Evolutionary conservation across 1,284 basidiomycete genomes (phyloP).

Genomic region (Cryptococcus floricola): DNA sequence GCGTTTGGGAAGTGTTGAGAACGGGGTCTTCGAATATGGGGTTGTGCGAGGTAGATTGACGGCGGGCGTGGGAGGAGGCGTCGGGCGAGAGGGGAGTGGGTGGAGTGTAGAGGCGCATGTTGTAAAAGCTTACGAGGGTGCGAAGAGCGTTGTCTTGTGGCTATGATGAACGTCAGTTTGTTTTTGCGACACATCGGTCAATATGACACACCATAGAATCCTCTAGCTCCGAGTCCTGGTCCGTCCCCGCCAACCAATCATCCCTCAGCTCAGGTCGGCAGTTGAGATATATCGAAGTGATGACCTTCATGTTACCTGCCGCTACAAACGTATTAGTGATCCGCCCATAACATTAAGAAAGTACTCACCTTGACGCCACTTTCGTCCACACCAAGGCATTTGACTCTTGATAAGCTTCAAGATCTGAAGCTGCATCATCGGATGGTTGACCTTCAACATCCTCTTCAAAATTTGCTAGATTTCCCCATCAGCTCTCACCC

Average conservation of each 20-base stretch:
- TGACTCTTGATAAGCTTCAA: slow-evolving; percentile 98
- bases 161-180: slow-evolving; percentile 48
- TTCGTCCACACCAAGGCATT: slow-evolving; percentile 95
- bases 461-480: slow-evolving; percentile 89
- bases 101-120: slow-evolving; percentile 43
- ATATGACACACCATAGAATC: slow-evolving; percentile 41
- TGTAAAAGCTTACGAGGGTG: slow-evolving; percentile 84
- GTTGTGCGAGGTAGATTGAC: slow-evolving; percentile 26
- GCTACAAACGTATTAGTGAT: slow-evolving; percentile 1
- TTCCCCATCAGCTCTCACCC: neutral
- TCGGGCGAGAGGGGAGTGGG: slow-evolving; percentile 24
- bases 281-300: slow-evolving; percentile 96
- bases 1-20: slow-evolving; percentile 6
- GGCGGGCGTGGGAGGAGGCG: slow-evolving; percentile 10
- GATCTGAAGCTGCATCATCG: slow-evolving; percentile 90
- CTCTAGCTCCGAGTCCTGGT: slow-evolving; percentile 83
- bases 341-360: slow-evolving; percentile 8
- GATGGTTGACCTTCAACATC: slow-evolving; percentile 87
- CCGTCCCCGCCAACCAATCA: slow-evolving; percentile 93
- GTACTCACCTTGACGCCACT: slow-evolving; percentile 88
- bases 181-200: neutral
- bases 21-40: slow-evolving; percentile 27
- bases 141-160: slow-evolving; percentile 96
- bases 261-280: slow-evolving; percentile 94
- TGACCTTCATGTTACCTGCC: slow-evolving; percentile 97